These are phyloP conservation scores for Saccharomycopsis phalli DNA, from an alignment of 1,139 yeast genomes.

Conservation along the genomic window DNA sequence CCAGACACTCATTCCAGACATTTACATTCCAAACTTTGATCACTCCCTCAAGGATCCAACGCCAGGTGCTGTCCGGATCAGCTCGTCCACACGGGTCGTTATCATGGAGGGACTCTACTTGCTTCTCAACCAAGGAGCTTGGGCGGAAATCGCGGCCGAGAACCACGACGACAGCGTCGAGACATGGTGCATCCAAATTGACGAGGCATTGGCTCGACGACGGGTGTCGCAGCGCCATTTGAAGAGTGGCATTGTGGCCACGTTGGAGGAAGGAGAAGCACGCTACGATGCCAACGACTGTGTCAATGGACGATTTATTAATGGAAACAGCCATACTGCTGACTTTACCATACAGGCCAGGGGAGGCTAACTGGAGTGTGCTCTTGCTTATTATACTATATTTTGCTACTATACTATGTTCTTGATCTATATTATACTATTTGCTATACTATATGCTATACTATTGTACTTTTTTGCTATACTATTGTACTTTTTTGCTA, in stretches of 20 bases:
- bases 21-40: slow-evolving; percentile 65
- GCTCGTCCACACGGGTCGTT: slow-evolving; percentile 37
- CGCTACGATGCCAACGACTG: slow-evolving; percentile 65
- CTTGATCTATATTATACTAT: neutral
- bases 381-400: neutral
- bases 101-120: slow-evolving; percentile 63
- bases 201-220: slow-evolving; percentile 36
- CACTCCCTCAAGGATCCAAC: slow-evolving; percentile 61
- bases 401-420: neutral
- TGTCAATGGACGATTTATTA: slow-evolving; percentile 53
- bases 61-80: slow-evolving; percentile 39
- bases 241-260: slow-evolving; percentile 52
- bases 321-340: slow-evolving; percentile 33
- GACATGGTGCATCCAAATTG: slow-evolving; percentile 32
- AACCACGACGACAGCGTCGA: slow-evolving; percentile 20
- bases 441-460: neutral
- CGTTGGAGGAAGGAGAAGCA: slow-evolving; percentile 48
- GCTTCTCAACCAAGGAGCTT: slow-evolving; percentile 38
- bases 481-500: neutral
- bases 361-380: neutral
- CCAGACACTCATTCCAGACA: slow-evolving; percentile 27
- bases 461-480: neutral
- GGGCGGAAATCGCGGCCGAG: slow-evolving; percentile 35
- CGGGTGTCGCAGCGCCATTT: slow-evolving; percentile 69
- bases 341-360: slow-evolving; percentile 26